phyloP scores from a whole-genome alignment of 768 basidiomycete genomes.

The Pholiota molesta region DNA sequence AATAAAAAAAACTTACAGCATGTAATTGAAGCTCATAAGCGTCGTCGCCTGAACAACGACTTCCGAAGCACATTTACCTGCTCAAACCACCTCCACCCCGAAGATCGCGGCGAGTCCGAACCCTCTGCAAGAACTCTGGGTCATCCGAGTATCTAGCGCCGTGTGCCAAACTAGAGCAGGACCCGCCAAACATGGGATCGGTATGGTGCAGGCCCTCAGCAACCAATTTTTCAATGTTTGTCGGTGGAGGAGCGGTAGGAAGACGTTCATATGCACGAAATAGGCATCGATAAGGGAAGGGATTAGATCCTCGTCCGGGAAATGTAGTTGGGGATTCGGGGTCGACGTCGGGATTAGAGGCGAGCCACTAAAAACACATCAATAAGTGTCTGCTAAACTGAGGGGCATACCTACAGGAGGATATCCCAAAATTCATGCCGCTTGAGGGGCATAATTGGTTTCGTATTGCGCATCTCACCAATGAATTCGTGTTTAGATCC shows the following conservation, averaged over 20 bases:
- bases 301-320: conserved; percentile 59
- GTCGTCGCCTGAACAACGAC: conserved; percentile 60
- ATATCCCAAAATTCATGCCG: conserved; percentile 54
- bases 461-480: conserved; percentile 22
- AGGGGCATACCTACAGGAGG: conserved; percentile 40
- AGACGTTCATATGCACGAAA: conserved; percentile 57
- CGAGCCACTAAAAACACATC: conserved; percentile 34
- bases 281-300: conserved; percentile 61
- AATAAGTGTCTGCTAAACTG: not conserved
- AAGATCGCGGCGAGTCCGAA: conserved; percentile 42
- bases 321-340: conserved; percentile 36
- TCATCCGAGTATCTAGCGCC: conserved; percentile 66
- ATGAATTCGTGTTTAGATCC: conserved; percentile 58
- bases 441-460: conserved; percentile 28
- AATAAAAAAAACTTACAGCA: conserved; percentile 44
- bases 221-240: conserved; percentile 59
- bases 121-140: conserved; percentile 56
- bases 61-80: conserved; percentile 68
- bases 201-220: conserved; percentile 49
- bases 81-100: conserved; percentile 68
- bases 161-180: conserved; percentile 68
- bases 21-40: conserved; percentile 74
- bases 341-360: conserved; percentile 24
- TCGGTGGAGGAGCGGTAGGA: conserved; percentile 72
- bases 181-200: conserved; percentile 54